Percentiles rank a stretch among this genome's conserved stretches.
Evolutionary conservation across 371 early-diverging fungal genomes (phyloP).

Genomic region (Rhizopus microsporus): DNA sequence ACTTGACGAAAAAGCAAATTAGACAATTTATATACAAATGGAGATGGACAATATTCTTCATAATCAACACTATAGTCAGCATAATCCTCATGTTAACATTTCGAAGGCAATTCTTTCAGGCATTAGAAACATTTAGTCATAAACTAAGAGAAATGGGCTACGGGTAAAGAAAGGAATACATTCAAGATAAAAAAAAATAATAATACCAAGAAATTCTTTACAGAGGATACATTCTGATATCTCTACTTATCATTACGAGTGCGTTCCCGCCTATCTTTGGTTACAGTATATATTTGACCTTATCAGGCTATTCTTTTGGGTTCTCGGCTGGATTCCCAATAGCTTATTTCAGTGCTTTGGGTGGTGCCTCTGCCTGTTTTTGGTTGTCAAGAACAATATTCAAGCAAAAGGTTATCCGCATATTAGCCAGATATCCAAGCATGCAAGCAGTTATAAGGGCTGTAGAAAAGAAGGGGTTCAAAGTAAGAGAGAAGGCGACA

Average conservation of each 20-base stretch:
- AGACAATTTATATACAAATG: constrained; percentile 8
- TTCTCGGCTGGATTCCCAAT: constrained; percentile 60
- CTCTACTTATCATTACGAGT: constrained; percentile 49
- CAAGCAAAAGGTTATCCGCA: constrained; percentile 48
- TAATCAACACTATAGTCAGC: constrained; percentile 4
- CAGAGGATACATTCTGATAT: constrained; percentile 48
- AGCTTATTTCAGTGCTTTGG: constrained; percentile 59
- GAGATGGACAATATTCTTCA: constrained; percentile 10
- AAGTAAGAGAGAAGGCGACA: constrained; percentile 36
- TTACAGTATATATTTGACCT: constrained; percentile 62
- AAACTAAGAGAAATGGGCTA: constrained; percentile 35
- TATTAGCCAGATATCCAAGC: constrained; percentile 56
- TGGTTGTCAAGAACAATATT: constrained; percentile 55
- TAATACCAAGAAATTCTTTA: neutral
- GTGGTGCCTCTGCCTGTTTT: constrained; percentile 67
- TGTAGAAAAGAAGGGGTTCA: constrained; percentile 70
- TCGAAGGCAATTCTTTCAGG: constrained; percentile 33
- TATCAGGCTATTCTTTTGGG: constrained; percentile 71
- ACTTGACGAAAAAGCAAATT: too few species aligned
- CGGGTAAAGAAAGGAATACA: constrained; percentile 26
- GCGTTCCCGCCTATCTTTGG: constrained; percentile 73
- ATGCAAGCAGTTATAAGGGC: constrained; percentile 61
- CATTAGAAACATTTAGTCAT: constrained; percentile 37
- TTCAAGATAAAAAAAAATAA: neutral
- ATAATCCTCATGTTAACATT: constrained; percentile 29